Evolutionary conservation across 306 rosid genomes (phyloP), one percentile per base, ranked within the genome.

Genomic region (Gastrolobium bilobum): DNA sequence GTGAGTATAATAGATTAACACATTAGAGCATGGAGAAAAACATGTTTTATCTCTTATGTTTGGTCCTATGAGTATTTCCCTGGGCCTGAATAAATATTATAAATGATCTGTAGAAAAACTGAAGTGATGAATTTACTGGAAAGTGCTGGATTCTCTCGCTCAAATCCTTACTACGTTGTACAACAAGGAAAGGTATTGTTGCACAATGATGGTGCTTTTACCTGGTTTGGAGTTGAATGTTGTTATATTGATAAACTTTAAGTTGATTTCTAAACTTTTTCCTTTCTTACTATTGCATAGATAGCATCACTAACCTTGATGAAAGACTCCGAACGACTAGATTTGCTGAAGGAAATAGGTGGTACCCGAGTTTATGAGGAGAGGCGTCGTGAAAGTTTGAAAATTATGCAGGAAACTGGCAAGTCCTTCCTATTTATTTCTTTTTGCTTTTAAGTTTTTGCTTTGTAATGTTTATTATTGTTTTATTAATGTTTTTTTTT

Each of bases 61-160:
- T 73, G 47, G 48, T 70, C 26, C 10, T 71, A 59, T 63, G 68
- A 62, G 13, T 69, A 30, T 69, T 68, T 50, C 33, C 74, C 10
- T 52, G 29, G n/a, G 11, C 37, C 61, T 71, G 34, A 79, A n/a
- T 42, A 75, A 69, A 65, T 47, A 56, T 52, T 30, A 42, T 61
- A 60, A 70, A 62, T 47, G 68, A 54, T 81, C 69, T 86, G 80
- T 85, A 95, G 99, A 77, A 95, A 95, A 89, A 88, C 98, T 0
- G 99, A 95, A 87, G 99, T 95, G 68, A 95, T 95, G 99, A 95
- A 92, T 89, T 91, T 95, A 82, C 81, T 95, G 83, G 99, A 95
- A 88, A 95, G 99, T 89, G 99, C 98, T 77, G 99, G 99, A 77
- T 95, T 95, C 87, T 95, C 99, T 81, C 97, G 96, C 71, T 95